Percentiles rank a stretch among this genome's conserved stretches.
Evolutionary conservation across 2,329 filamentous ascomycete genomes (phyloP).

Genomic region (Ophiostoma ulmi): DNA sequence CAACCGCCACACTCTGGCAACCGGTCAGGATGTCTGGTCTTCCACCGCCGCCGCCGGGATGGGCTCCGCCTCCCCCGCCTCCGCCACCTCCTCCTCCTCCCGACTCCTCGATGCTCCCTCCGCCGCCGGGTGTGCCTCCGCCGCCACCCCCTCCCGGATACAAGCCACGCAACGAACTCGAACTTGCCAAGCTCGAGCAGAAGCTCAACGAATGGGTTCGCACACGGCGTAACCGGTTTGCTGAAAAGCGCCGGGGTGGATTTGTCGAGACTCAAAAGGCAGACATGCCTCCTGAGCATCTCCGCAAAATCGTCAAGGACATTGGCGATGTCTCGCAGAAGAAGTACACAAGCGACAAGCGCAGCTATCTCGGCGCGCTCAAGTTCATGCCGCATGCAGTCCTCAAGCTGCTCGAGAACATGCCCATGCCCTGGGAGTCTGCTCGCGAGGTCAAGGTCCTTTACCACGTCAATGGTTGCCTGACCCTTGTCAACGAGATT

Average conservation of each 20-base stretch:
- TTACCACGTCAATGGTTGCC: conserved; percentile 95
- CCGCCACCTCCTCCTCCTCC: conserved; percentile 33
- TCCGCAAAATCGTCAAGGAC: conserved; percentile 96
- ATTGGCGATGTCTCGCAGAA: conserved; percentile 99
- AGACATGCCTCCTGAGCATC: conserved; percentile 96
- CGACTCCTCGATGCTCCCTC: conserved; percentile 46
- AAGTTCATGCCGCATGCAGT: conserved; percentile 99
- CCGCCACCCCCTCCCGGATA: conserved; percentile 77
- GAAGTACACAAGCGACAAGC: conserved; percentile 98
- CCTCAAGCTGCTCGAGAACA: conserved; percentile 94
- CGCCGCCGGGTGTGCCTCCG: conserved; percentile 50
- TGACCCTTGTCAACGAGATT: conserved; percentile 94
- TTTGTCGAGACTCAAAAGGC: conserved; percentile 98
- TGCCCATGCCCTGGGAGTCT: conserved; percentile 99
- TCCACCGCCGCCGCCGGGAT: conserved; percentile 52
- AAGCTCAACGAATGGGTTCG: conserved; percentile 99
- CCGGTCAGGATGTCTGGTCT: conserved; percentile 26
- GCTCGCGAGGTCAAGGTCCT: conserved; percentile 93
- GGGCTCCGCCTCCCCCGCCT: conserved; percentile 46
- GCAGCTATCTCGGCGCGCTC: conserved; percentile 90
- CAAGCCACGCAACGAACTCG: conserved; percentile 72
- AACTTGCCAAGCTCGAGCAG: conserved; percentile 89
- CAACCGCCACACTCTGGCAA: neutral
- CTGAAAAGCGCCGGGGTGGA: conserved; percentile 92
- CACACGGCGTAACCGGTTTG: conserved; percentile 83